These are phyloP conservation scores for Vararia minispora DNA, from an alignment of 768 basidiomycete species.

Conservation along the genomic window DNA sequence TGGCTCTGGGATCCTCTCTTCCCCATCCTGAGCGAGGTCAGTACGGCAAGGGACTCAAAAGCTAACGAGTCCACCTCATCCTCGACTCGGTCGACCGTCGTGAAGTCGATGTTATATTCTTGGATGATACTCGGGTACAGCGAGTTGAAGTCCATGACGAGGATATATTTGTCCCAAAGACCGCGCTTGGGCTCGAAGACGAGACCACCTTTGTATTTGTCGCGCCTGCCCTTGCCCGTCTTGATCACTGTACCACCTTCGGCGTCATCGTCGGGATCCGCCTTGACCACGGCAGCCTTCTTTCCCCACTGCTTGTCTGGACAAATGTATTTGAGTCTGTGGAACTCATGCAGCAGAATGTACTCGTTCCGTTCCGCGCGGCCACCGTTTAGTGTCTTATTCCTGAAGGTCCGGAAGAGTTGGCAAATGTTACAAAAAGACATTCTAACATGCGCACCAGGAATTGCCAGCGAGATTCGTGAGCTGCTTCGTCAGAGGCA, in stretches of 20 bases:
- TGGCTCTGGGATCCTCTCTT: constrained; percentile 86
- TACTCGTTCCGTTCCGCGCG: constrained; percentile 99
- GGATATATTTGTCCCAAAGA: constrained; percentile 91
- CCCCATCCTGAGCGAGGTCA: constrained; percentile 31
- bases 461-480: constrained; percentile 96
- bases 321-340: constrained; percentile 89
- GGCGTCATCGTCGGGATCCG: constrained; percentile 41
- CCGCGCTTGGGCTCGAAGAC: constrained; percentile 96
- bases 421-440: neutral
- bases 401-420: constrained; percentile 40
- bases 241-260: constrained; percentile 29
- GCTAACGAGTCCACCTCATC: constrained; percentile 31
- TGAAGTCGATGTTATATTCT: constrained; percentile 99
- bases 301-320: constrained; percentile 90
- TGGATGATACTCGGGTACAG: constrained; percentile 99
- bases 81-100: constrained; percentile 73
- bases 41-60: neutral
- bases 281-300: constrained; percentile 46
- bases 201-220: constrained; percentile 97
- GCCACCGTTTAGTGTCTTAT: constrained; percentile 92
- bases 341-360: constrained; percentile 97
- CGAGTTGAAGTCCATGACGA: constrained; percentile 99
- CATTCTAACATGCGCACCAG: constrained; percentile 45
- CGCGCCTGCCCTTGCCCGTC: constrained; percentile 57
- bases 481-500: constrained; percentile 86